Base-by-base conservation (phyloP, 148 eudicot species). In the Vaccinium myrtillus region DNA sequence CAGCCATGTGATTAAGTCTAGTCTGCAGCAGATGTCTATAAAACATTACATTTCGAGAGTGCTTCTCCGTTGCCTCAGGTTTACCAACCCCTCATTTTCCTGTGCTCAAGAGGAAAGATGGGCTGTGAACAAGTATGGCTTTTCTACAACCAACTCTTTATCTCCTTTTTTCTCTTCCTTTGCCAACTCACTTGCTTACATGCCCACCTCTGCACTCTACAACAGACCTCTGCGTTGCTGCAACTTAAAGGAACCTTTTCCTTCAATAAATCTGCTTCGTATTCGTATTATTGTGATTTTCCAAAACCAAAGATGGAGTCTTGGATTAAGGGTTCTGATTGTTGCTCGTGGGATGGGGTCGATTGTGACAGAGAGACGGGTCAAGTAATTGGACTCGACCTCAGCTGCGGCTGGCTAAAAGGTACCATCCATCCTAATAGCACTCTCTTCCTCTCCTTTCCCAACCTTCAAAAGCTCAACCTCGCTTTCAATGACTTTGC, bases 311-410 rank as follows among this genome's bases (percentile, higher is more conserved):
- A 73, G 15, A 27, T 30, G 46, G 48, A 13, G n/a, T 27, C 77
- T 36, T 36, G 77, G 77, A 73, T 3, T 15, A 36, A 73, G n/a
- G 77, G n/a, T 14, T 61, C 32, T 25, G 81, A 83, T 73, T 86
- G 88, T 71, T 88, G 90, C 58, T 14, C 48, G 10, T 88, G 78
- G 78, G 78, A 75, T 18, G 78, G 78, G 51, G 53, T 75, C 6
- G 25, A 39, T n/a, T 75, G 78, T 74, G 77, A 74, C 2, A 5
- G n/a, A 5, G 2, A 7, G 23, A 75, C 78, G 0, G 51, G 78
- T 43, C 78, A 43, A 39, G 78, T 75, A 15, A 75, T 75, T 43
- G 78, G 51, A 46, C 51, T 75, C 5, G 51, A 75, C 78, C 78
- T 75, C n/a, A 75, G 53, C 6, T 75, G 78, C 14, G 43, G 78